phyloP scores from a whole-genome alignment of 805 yeast species.

The Starmerella geochares region DNA sequence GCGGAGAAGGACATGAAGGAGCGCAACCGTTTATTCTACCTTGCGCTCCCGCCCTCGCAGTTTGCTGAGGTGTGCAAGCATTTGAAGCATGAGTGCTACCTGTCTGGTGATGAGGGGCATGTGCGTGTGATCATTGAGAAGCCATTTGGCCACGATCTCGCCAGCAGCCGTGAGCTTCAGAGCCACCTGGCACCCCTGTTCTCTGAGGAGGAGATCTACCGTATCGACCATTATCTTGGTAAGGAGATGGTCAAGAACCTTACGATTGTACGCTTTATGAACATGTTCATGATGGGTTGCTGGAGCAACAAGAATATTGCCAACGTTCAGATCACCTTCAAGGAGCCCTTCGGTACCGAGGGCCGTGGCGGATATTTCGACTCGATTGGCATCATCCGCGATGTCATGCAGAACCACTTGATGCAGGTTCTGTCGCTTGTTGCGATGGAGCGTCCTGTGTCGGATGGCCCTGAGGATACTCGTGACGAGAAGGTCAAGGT shows the following conservation, averaged over 20 bases:
- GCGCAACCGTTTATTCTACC: constrained; percentile 76
- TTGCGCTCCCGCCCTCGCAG: constrained; percentile 91
- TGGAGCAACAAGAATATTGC: constrained; percentile 78
- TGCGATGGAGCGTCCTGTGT: constrained; percentile 91
- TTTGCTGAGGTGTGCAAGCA: constrained; percentile 69
- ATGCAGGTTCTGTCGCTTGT: constrained; percentile 82
- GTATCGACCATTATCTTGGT: constrained; percentile 96
- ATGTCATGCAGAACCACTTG: constrained; percentile 96
- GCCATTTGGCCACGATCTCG: constrained; percentile 92
- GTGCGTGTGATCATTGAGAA: constrained; percentile 87
- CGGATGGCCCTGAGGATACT: constrained; percentile 84
- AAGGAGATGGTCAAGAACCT: constrained; percentile 96
- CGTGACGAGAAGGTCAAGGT: constrained; percentile 95
- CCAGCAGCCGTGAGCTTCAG: constrained; percentile 68
- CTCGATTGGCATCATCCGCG: constrained; percentile 87
- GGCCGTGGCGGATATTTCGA: constrained; percentile 99
- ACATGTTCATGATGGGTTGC: constrained; percentile 72
- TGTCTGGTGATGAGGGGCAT: constrained; percentile 47
- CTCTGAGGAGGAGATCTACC: constrained; percentile 80
- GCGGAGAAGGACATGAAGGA: constrained; percentile 43
- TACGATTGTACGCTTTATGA: constrained; percentile 80
- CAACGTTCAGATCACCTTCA: constrained; percentile 80
- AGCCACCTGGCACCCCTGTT: constrained; percentile 69
- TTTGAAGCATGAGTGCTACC: constrained; percentile 56
- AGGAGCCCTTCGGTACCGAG: constrained; percentile 98